A percentile compares a stretch with the other conserved stretches of the same genome.
These are phyloP conservation scores for Coemansia sp. DNA, from an alignment of 192 early-diverging fungal genomes.

Conservation along the genomic window DNA sequence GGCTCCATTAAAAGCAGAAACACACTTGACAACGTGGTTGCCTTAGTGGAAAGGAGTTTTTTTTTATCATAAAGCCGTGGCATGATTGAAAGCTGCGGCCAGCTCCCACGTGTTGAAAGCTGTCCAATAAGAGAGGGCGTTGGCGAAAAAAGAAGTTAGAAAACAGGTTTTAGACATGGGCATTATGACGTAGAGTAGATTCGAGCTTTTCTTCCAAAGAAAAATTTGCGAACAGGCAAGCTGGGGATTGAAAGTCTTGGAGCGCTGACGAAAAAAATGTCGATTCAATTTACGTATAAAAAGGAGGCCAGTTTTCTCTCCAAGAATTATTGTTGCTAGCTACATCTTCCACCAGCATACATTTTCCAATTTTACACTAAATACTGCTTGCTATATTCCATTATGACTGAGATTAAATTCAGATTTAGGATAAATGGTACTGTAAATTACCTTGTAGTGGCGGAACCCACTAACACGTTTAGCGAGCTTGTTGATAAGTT, in stretches of 20 bases:
- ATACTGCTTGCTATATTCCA: neutral
- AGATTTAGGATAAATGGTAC: no score
- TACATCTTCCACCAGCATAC: neutral
- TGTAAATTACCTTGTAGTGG: neutral
- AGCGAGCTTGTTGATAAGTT: neutral
- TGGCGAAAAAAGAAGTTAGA: no score
- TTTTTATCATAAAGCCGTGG: no score
- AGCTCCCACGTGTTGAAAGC: no score
- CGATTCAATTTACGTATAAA: neutral
- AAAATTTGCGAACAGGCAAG: no score
- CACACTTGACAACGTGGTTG: neutral
- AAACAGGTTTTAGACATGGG: no score
- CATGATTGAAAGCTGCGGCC: no score
- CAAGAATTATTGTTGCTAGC: neutral
- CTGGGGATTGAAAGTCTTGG: no score
- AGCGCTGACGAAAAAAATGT: no score
- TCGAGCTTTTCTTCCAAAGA: no score
- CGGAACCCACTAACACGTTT: neutral
- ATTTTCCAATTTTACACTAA: neutral
- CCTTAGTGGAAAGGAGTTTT: neutral
- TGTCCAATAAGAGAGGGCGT: neutral
- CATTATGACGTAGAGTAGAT: no score
- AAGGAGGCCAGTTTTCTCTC: neutral
- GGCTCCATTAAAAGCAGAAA: neutral
- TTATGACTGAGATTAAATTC: neutral